Conservation (phyloP, 1,139 yeast genomes). For the Geotrichum cucujoidarum region DNA sequence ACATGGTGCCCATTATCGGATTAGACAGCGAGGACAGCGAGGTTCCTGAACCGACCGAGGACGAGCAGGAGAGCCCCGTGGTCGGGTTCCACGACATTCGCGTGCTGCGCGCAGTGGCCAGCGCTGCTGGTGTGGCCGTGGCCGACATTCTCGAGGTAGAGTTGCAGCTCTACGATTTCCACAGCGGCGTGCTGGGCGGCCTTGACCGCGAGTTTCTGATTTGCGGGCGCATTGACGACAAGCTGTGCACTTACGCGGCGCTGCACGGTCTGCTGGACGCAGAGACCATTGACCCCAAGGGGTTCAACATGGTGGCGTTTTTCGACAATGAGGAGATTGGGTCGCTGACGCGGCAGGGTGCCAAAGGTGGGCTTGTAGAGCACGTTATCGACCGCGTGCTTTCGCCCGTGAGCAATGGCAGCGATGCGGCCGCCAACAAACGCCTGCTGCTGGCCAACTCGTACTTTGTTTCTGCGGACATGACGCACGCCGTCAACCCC, state of each 20-base stretch:
- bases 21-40: constrained; percentile 21
- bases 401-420: constrained; percentile 45
- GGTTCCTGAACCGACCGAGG: constrained; percentile 36
- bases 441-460: constrained; percentile 50
- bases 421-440: constrained; percentile 40
- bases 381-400: constrained; percentile 66
- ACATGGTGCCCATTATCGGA: constrained; percentile 81
- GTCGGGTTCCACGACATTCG: constrained; percentile 65
- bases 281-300: constrained; percentile 43
- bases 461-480: constrained; percentile 82
- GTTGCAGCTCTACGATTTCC: constrained; percentile 71
- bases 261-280: constrained; percentile 50
- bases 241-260: constrained; percentile 79
- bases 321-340: constrained; percentile 96
- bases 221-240: constrained; percentile 82
- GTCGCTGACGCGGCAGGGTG: constrained; percentile 85
- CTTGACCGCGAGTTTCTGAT: constrained; percentile 77
- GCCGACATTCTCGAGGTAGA: constrained; percentile 75
- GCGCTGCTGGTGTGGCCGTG: constrained; percentile 48
- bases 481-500: constrained; percentile 93
- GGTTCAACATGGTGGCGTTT: constrained; percentile 67
- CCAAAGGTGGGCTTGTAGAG: constrained; percentile 81
- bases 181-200: constrained; percentile 76
- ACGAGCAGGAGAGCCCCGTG: constrained; percentile 49
- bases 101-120: constrained; percentile 61